Evolutionary conservation across 208 protist genomes (phyloP).

Genomic region (Crithidia expoeki): DNA sequence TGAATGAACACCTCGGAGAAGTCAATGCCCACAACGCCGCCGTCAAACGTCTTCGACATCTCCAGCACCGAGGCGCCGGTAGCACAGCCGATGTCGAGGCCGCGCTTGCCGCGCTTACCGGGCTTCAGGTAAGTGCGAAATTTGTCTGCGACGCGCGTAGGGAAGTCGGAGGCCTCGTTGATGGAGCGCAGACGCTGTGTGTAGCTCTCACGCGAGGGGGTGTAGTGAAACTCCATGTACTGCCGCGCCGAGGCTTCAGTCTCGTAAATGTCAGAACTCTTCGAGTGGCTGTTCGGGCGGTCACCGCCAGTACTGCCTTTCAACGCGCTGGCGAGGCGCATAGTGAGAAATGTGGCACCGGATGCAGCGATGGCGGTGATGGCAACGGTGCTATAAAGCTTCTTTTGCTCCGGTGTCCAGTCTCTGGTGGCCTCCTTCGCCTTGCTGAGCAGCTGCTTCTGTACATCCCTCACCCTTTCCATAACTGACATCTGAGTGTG

Average conservation of each 20-base stretch:
- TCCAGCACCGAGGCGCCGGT: constrained; percentile 80
- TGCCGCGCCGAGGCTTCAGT: constrained; percentile 58
- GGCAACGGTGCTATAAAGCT: constrained; percentile 16
- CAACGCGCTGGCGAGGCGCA: neutral
- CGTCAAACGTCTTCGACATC: constrained; percentile 82
- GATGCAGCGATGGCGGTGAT: constrained; percentile 15
- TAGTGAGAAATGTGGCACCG: constrained; percentile 4
- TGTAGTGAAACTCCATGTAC: constrained; percentile 90
- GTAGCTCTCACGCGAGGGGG: constrained; percentile 56
- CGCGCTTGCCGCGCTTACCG: constrained; percentile 36
- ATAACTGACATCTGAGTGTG: neutral
- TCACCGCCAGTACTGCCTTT: neutral
- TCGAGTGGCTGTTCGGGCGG: constrained; percentile 17
- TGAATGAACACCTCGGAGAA: constrained; percentile 77
- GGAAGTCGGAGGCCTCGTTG: constrained; percentile 76
- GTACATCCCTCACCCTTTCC: neutral
- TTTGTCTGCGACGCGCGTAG: constrained; percentile 61
- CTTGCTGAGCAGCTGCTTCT: constrained; percentile 3
- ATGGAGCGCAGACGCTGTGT: constrained; percentile 40
- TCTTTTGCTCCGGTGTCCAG: constrained; percentile 23
- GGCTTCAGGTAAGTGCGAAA: constrained; percentile 44
- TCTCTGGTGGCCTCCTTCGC: neutral
- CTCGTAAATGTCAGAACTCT: constrained; percentile 72
- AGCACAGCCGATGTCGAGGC: constrained; percentile 83
- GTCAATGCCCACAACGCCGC: constrained; percentile 76